Evolutionary conservation across 2,329 filamentous ascomycete genomes (phyloP).

Genomic region (Claviceps pazoutovae): DNA sequence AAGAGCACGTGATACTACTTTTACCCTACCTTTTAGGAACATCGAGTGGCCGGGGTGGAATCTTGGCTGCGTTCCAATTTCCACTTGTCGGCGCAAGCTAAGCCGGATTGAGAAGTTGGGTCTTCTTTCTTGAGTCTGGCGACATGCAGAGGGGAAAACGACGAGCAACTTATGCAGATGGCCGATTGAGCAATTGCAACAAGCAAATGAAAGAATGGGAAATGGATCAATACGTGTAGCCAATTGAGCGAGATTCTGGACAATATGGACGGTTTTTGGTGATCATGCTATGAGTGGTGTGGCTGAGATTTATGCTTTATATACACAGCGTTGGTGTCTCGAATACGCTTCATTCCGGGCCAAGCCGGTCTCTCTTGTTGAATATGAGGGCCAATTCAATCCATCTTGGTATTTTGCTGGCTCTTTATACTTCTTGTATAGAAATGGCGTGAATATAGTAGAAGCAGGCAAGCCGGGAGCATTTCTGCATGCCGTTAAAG

Average conservation of each 20-base stretch:
- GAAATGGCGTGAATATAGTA: neutral
- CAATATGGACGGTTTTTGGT: neutral
- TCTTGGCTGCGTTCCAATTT: neutral
- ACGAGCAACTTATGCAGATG: neutral
- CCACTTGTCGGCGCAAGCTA: neutral
- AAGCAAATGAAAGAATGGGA: no score
- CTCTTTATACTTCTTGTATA: neutral
- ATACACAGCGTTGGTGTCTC: neutral
- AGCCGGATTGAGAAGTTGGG: neutral
- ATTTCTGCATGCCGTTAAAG: neutral
- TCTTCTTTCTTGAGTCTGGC: neutral
- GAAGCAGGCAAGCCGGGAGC: no score
- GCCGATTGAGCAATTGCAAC: neutral
- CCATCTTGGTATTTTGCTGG: neutral
- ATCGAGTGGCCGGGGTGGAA: neutral
- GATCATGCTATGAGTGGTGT: neutral
- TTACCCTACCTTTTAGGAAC: neutral
- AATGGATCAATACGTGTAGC: no score
- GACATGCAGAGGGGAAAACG: neutral
- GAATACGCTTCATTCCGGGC: neutral
- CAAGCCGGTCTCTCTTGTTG: neutral
- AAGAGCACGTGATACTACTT: slow-evolving; percentile 19
- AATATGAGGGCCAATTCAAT: neutral
- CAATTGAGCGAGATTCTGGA: neutral
- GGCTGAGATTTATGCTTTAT: neutral